Base-by-base conservation (phyloP, 352 stramenopile species). In the Phytophthora sansomeana region DNA sequence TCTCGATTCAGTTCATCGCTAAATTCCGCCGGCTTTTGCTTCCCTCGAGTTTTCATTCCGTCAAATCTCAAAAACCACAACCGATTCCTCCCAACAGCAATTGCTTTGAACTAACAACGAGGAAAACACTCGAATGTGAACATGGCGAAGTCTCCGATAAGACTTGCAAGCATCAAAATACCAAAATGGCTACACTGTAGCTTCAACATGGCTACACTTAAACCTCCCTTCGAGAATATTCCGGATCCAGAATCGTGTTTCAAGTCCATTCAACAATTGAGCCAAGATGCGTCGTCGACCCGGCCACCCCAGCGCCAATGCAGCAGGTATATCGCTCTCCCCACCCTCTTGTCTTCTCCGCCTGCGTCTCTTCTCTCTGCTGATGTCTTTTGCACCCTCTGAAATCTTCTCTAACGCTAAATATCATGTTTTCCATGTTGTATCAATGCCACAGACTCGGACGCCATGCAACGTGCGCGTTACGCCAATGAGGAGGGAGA, bases 241-340 rank as follows among this genome's bases (percentile, higher is more conserved):
- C 3, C 21, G 21, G 21, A 24, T 24, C 21, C 21, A 24, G 21
- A 24, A n/a, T 42, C 17, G 36, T 11, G 19, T n/a, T 42, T 19
- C 14, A 42, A 14, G 24, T 26, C 19, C 38, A 26, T 14, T 36
- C 9, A 52, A 35, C 13, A 46, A 51, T 3, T 3, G 16, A 8
- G 10, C 10, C 24, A 69, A 77, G 44, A 78, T 78, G 71, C 71
- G 67, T 58, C 71, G 71, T 53, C 70, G 70, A 50, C 67, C 71
- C 16, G 61, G 61, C 42, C 66, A 78, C 39, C 42, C 70, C 14
- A 65, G 29, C 57, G 46, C 52, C 8, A 47, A 63, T 10, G 28
- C 53, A 28, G 57, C 47, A 46, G 67, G 71, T 78, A 56, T 16
- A 32, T 52, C 3, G 13, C 35, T 32, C 7, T 63, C 28, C 46